Conservation (phyloP, 2,329 filamentous ascomycete genomes). For the Coniochaeta prunicola region DNA sequence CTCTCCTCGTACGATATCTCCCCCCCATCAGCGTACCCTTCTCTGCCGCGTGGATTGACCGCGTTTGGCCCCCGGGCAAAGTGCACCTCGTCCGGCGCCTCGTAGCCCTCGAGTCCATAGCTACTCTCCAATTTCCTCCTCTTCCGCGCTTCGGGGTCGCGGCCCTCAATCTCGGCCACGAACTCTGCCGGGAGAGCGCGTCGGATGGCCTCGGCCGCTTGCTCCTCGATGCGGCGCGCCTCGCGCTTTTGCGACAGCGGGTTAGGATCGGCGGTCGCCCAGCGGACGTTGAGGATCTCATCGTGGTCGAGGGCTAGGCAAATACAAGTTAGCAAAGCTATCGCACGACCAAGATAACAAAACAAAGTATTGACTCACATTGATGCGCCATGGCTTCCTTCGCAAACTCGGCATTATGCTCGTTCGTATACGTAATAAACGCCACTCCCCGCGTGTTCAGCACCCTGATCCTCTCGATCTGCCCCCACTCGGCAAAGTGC, state of each 20-base stretch:
- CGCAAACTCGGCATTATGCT: conserved; percentile 83
- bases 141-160: conserved; percentile 80
- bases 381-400: conserved; percentile 97
- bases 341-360: not conserved
- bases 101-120: conserved; percentile 85
- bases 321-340: not conserved
- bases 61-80: conserved; percentile 72
- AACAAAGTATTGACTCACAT: not conserved
- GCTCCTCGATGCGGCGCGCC: conserved; percentile 82
- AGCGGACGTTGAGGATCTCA: conserved; percentile 91
- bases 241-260: conserved; percentile 91
- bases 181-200: conserved; percentile 83
- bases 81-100: conserved; percentile 90
- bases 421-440: conserved; percentile 90
- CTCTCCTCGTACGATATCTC: conserved; percentile 57
- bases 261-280: conserved; percentile 95
- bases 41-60: conserved; percentile 50
- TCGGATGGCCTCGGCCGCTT: conserved; percentile 89
- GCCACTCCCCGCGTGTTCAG: conserved; percentile 84
- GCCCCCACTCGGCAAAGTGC: conserved; percentile 96
- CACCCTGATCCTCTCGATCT: conserved; percentile 80
- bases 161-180: conserved; percentile 87
- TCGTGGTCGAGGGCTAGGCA: conserved; percentile 70
- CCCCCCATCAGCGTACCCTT: conserved; percentile 34
- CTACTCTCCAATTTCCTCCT: conserved; percentile 81